Evolutionary conservation across 2,329 filamentous ascomycete species (phyloP), one percentile per base, ranked within the genome.

Genomic region (Colletotrichum higginsianum): DNA sequence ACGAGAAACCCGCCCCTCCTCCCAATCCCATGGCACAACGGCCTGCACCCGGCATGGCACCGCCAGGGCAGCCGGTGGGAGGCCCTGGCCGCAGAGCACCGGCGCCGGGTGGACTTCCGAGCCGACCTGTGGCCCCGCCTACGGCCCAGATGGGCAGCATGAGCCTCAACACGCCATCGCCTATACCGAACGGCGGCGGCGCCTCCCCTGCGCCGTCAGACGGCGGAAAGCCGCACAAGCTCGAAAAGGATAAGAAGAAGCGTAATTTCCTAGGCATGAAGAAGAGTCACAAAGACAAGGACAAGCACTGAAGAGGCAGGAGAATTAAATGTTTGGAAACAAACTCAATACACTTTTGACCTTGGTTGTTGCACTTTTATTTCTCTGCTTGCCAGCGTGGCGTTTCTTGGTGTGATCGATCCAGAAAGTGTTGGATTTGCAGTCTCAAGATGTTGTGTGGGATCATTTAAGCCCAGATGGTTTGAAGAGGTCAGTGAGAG

Each of bases 1-100:
- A 96, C 76, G 94, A 97, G 81, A 89, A 91, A 4, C 90, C 92
- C 1, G 83, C 87, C 2, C 87, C 87, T 12, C 86, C 86, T 8
- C 86, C 86, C 18, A 82, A 82, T 64, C 80, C 84, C 55, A 73
- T 76, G 35, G 73, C 80, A 71, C 74, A 78, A 78, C 72, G 76
- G 50, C 67, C 80, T 67, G 74, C 78, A 23, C 77, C 77, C 15
- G 73, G 71, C 18, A 78, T 75, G 44, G 77, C 73, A 47, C 76
- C 77, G 6, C 75, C 75, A 26, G 66, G 57, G 16, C 66, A 42
- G 38, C 57, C 72, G 9, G 72, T 61, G 75, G 73, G 55, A 80
- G 71, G 49, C 23, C 46, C 65, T 47, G 78, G 80, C 40, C 76
- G 76, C 23, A 77, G 76, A 44, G 71, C 74, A 11, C 72, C 72